Conservation (phyloP, 179 eudicot genomes). For the Silene noctiflora region DNA sequence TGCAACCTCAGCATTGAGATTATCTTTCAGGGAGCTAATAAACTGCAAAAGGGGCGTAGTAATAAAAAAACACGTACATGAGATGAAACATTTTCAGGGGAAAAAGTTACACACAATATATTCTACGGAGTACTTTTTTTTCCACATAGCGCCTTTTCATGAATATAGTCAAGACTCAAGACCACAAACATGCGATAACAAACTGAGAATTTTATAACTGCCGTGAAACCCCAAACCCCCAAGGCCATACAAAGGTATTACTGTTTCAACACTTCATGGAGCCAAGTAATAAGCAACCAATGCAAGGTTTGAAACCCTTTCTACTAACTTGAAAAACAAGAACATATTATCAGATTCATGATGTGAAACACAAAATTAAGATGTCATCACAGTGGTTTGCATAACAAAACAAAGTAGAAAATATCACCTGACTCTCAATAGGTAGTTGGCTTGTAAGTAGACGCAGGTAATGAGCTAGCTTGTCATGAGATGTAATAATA, state of each 20-base stretch:
- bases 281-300: neutral
- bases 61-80: neutral
- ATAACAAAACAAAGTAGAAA: conserved; percentile 8
- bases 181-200: neutral
- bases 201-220: neutral
- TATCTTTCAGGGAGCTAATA: conserved; percentile 91
- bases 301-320: conserved; percentile 7
- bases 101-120: neutral
- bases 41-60: conserved; percentile 51
- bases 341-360: neutral
- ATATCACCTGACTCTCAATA: conserved; percentile 88
- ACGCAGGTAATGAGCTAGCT: conserved; percentile 85
- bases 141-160: neutral
- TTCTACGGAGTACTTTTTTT: neutral
- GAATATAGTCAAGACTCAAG: neutral
- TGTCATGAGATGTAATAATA: conserved; percentile 91
- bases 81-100: neutral
- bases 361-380: conserved; percentile 6
- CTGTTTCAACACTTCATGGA: neutral
- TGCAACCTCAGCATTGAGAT: conserved; percentile 98
- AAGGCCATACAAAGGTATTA: neutral
- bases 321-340: neutral
- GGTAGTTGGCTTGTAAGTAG: conserved; percentile 95
- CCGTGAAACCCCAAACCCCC: neutral
- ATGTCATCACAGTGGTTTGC: conserved; percentile 1